Percentiles rank a stretch among this genome's conserved stretches.
Conservation (phyloP, 164 flowering plant genomes). For the Chimonanthus praecox region DNA sequence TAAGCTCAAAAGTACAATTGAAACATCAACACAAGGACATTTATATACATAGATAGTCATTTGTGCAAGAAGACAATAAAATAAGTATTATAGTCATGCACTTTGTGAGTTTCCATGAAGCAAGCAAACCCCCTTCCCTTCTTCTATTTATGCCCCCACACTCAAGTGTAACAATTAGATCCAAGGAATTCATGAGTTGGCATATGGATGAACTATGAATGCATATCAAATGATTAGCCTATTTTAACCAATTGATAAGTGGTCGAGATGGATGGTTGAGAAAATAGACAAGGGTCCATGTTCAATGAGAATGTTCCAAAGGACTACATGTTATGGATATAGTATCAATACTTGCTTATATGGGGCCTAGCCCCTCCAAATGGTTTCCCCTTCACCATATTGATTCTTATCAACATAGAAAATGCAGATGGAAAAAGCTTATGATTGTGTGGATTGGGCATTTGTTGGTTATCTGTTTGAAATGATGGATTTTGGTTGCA, state of each 20-base stretch:
- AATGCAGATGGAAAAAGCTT: too few species aligned
- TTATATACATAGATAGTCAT: not conserved
- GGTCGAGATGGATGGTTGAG: not conserved
- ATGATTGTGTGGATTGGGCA: too few species aligned
- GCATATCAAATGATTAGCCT: not conserved
- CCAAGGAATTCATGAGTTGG: not conserved
- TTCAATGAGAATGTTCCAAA: not conserved
- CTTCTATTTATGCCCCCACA: not conserved
- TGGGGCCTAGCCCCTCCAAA: too few species aligned
- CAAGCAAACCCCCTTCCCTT: not conserved
- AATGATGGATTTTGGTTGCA: too few species aligned
- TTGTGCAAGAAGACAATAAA: not conserved
- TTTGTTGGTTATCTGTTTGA: too few species aligned
- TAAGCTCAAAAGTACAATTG: slow-evolving; percentile 7
- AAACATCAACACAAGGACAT: not conserved
- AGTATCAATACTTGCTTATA: too few species aligned
- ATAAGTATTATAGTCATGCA: not conserved
- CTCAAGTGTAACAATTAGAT: not conserved
- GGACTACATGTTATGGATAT: not conserved
- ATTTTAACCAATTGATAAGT: not conserved
- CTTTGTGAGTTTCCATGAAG: not conserved
- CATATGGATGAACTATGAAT: not conserved
- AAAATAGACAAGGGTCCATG: not conserved
- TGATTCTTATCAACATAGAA: too few species aligned
- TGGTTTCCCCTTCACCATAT: too few species aligned